phyloP scores from a whole-genome alignment of 2,329 filamentous ascomycete genomes.

The Colletotrichum tamarilloi region DNA sequence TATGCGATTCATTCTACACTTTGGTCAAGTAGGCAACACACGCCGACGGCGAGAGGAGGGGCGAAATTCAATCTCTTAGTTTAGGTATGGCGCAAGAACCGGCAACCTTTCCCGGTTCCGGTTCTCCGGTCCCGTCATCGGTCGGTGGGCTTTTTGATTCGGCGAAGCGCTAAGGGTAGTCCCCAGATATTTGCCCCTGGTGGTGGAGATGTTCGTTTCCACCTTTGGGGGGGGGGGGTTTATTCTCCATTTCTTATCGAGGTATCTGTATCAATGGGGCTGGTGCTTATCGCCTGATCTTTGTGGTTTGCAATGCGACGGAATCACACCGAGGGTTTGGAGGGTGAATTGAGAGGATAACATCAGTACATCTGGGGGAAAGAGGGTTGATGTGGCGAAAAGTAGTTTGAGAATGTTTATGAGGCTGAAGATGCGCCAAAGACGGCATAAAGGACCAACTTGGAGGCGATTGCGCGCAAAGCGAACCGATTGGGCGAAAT shows the following conservation, averaged over 20 bases:
- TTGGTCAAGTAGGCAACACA: neutral
- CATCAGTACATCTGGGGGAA: neutral
- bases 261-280: neutral
- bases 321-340: neutral
- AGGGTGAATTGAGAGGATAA: neutral
- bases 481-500: neutral
- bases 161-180: neutral
- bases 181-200: constrained; percentile 24
- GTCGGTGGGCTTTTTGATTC: neutral
- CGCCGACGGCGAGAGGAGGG: neutral
- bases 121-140: constrained; percentile 31
- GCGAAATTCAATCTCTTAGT: neutral
- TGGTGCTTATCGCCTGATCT: constrained; percentile 5
- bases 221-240: neutral
- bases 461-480: neutral
- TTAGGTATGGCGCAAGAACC: constrained; percentile 1
- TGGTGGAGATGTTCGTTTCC: constrained; percentile 1
- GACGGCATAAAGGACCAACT: neutral
- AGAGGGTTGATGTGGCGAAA: neutral
- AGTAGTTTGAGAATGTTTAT: neutral
- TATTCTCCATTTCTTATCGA: neutral
- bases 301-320: neutral
- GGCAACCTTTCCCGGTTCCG: constrained; percentile 26
- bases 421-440: neutral
- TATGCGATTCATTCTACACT: too few species aligned